These are phyloP conservation scores for Mallotus repandus DNA, from an alignment of 441 rosid species.

Conservation along the genomic window DNA sequence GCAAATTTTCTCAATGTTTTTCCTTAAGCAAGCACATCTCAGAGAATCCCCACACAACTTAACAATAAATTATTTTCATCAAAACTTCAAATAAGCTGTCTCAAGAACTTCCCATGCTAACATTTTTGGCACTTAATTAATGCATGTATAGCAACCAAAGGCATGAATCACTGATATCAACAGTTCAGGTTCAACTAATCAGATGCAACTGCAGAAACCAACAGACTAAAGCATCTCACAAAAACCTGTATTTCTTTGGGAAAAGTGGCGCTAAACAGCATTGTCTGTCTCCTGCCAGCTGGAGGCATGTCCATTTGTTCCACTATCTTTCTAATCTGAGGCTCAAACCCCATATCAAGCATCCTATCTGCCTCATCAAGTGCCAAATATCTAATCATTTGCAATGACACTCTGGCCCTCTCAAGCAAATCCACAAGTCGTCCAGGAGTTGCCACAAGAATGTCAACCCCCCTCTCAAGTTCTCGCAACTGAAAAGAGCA, in stretches of 20 bases:
- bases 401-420: slow-evolving; percentile 92
- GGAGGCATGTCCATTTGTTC: slow-evolving; percentile 97
- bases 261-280: slow-evolving; percentile 95
- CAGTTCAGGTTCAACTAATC: background rate
- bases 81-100: background rate
- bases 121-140: background rate
- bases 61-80: background rate
- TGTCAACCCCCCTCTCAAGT: slow-evolving; percentile 92
- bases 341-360: slow-evolving; percentile 98
- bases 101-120: slow-evolving; percentile 6
- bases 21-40: background rate
- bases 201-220: too few relatives aligned
- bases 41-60: background rate
- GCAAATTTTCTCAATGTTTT: background rate
- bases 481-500: slow-evolving; percentile 62
- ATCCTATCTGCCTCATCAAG: slow-evolving; percentile 95
- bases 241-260: slow-evolving; percentile 93
- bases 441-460: slow-evolving; percentile 96
- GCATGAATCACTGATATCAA: background rate
- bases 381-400: slow-evolving; percentile 81
- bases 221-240: slow-evolving; percentile 1
- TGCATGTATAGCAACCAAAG: background rate
- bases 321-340: slow-evolving; percentile 91
- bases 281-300: slow-evolving; percentile 76
- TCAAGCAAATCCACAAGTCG: slow-evolving; percentile 86